Percentiles rank a stretch among this genome's conserved stretches.
Conservation (phyloP, 2,329 filamentous ascomycete genomes). For the Sphaerostilbella broomeana region DNA sequence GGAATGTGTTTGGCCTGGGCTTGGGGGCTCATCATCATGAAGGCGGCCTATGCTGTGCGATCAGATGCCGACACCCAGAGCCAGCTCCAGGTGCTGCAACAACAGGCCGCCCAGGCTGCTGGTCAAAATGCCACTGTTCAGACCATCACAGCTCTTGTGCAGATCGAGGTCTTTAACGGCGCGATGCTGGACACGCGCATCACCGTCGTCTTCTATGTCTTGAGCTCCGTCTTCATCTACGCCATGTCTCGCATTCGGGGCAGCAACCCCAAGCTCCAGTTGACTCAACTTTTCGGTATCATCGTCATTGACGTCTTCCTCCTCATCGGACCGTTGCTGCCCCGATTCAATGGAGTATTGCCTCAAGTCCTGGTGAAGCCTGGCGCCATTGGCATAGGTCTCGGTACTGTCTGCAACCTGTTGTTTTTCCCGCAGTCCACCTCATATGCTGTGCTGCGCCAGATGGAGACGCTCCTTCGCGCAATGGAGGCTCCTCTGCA, state of each 20-base stretch:
- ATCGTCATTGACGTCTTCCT: conserved; percentile 42
- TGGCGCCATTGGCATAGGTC: conserved; percentile 37
- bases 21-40: conserved; percentile 44
- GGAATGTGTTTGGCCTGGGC: conserved; percentile 43
- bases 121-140: conserved; percentile 17
- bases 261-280: conserved; percentile 37
- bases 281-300: conserved; percentile 40
- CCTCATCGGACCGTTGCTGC: conserved; percentile 35
- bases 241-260: conserved; percentile 36
- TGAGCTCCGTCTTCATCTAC: conserved; percentile 41
- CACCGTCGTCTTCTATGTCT: conserved; percentile 29
- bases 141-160: conserved; percentile 22
- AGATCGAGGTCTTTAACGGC: conserved; percentile 35
- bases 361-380: conserved; percentile 37
- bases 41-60: conserved; percentile 38
- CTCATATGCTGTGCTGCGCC: conserved; percentile 34
- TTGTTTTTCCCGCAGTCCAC: conserved; percentile 45
- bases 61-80: conserved; percentile 32
- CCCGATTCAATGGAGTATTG: conserved; percentile 34
- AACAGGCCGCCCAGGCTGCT: conserved; percentile 27
- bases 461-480: conserved; percentile 26
- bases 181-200: conserved; percentile 43
- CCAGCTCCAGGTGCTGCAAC: conserved; percentile 27
- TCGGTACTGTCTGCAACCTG: conserved; percentile 38
- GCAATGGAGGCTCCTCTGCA: conserved; percentile 28